Evolutionary conservation across 176 grass and related monocot species (phyloP), one percentile per base, ranked within the genome.

Genomic region (Echinochloa phyllopogon): DNA sequence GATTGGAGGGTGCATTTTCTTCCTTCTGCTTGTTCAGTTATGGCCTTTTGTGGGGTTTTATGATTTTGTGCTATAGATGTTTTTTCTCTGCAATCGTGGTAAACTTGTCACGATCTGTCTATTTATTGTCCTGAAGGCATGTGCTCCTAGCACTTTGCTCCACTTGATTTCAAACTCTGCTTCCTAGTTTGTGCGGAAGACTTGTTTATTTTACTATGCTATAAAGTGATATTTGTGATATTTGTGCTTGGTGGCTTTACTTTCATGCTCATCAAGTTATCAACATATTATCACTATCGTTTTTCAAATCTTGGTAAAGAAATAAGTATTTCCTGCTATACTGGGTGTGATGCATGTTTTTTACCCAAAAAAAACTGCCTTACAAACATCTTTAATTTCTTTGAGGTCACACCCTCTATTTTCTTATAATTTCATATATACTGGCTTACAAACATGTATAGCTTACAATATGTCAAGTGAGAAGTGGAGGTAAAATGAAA

Each of bases 141-240:
- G 14, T 53, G 38, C 64, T 64, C n/a, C 24, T 77, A 82, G 48
- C n/a, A 56, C 6, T 67, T 53, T 38, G n/a, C 25, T 65, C 43
- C 40, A 7, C 44, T 63, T 39, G 47, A 72, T 25, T 59, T 55
- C n/a, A 77, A 58, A 78, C 77, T 69, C 12, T 5, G 27, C 62
- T 73, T 81, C 27, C 50, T 73, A 58, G 17, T 29, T 76, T 21
- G 13, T 72, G 1, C 38, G 58, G 57, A 75, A 86, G 55, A 25
- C 24, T 42, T 65, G 37, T 47, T 43, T 23, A 24, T 53, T 21
- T 78, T 42, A 37, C 3, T 82, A 7, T 40, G 65, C 11, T 86
- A 53, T 86, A 53, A 56, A 0, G 80, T 87, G 5, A 38, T 57
- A 24, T 74, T 65, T 88, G 80, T 87, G 5, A 38, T 57, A 24